Evolutionary conservation across 192 early-diverging fungal genomes (phyloP), one percentile per base, ranked within the genome.

Genomic region (Umbelopsis ramanniana): DNA sequence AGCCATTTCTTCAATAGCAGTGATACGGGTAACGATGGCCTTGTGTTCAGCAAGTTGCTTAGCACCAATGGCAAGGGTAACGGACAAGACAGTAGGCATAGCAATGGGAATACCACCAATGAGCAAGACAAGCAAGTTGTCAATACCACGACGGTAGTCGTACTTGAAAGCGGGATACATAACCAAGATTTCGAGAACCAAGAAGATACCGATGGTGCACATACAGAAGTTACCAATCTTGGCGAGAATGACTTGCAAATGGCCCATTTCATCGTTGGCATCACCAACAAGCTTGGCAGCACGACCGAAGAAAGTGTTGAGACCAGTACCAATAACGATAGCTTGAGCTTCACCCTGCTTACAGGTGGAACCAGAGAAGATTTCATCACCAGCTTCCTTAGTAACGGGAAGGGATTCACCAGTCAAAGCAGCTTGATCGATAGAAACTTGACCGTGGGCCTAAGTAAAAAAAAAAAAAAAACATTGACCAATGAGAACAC

Each of bases 31-130:
- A 46, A 92, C 91, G 71, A 94, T 90, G 46, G 91, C 92, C 82
- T 92, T 91, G 85, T 93, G 88, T 80, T 92, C 89, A 47, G 92
- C 92, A 46, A 94, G 82, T 82, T 93, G 89, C 74, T 89, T 90
- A 74, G 91, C 92, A 78, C 92, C 92, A 24, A 94, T 88, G 52
- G 92, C 91, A 29, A 94, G 88, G 23, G 90, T 93, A 35, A 91
- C 91, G 12, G 91, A 91, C 74, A 91, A 81, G 33, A 93, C 91
- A 70, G 91, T 90, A 40, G 90, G 92, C 89, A 91, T 90, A 71
- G 90, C 90, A 91, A 93, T 91, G 72, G 91, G 92, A 63, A 93
- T 90, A 82, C 90, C 91, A 81, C 88, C 91, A 81, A 90, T 92
- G 76, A 91, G 85, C 82, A 91, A 87, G 72, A 92, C 89, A 68